phyloP scores from a whole-genome alignment of 2,329 filamentous ascomycete genomes.

The Thielaviopsis populi region DNA sequence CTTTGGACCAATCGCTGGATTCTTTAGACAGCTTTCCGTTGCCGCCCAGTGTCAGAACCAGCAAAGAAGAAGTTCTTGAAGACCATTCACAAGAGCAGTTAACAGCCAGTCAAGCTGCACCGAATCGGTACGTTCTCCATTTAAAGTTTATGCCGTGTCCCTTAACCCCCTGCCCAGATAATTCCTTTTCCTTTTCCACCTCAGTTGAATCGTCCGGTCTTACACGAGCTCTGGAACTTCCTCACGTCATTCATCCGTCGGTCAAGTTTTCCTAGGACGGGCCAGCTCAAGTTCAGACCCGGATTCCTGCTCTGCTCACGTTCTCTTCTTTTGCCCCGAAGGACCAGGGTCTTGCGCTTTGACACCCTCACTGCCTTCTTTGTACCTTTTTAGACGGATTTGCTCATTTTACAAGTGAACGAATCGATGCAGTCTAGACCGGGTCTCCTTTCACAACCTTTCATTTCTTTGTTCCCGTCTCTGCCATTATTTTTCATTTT shows the following conservation, averaged over 20 bases:
- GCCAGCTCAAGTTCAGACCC: neutral
- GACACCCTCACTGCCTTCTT: slow-evolving; percentile 3
- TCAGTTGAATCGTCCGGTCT: neutral
- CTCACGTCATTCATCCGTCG: neutral
- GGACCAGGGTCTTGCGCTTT: slow-evolving; percentile 9
- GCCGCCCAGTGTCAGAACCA: neutral
- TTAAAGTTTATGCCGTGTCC: slow-evolving; percentile 1
- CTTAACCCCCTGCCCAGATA: neutral
- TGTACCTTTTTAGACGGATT: neutral
- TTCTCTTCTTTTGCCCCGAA: neutral
- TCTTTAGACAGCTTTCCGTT: slow-evolving; percentile 8
- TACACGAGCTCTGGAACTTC: neutral
- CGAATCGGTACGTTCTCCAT: neutral
- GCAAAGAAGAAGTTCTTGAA: neutral
- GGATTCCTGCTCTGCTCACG: neutral
- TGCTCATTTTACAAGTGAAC: slow-evolving; percentile 5
- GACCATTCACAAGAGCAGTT: neutral
- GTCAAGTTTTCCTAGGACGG: neutral
- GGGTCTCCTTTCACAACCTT: neutral
- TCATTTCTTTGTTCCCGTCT: neutral
- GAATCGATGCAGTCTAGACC: slow-evolving; percentile 3
- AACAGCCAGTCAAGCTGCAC: neutral
- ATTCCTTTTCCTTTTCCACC: neutral
- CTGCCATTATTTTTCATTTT: neutral
- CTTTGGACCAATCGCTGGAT: slow-evolving; percentile 6